A percentile compares a stretch with the other conserved stretches of the same genome.
Conservation (phyloP, 2,329 filamentous ascomycete species). For the Colletotrichum plurivorum region DNA sequence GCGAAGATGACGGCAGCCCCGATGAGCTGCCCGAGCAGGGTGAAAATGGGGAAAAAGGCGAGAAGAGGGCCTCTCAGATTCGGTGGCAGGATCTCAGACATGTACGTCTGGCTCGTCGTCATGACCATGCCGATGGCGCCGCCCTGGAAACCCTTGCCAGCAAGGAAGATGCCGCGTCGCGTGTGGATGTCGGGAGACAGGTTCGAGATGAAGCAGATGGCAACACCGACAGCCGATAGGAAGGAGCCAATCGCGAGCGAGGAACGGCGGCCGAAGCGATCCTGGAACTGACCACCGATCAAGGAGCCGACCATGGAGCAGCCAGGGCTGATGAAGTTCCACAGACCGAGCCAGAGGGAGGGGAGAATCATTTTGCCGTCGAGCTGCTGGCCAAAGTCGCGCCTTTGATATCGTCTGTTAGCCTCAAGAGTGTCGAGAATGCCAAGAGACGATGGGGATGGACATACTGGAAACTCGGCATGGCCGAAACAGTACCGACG, state of each 20-base stretch:
- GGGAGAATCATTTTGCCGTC: conserved; percentile 54
- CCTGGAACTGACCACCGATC: conserved; percentile 55
- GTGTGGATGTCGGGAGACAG: conserved; percentile 41
- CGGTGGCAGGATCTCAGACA: conserved; percentile 64
- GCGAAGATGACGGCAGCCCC: conserved; percentile 59
- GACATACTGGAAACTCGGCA: conserved; percentile 48
- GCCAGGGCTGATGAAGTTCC: conserved; percentile 56
- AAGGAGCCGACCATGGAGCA: conserved; percentile 55
- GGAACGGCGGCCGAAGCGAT: conserved; percentile 54
- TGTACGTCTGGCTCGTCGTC: conserved; percentile 60
- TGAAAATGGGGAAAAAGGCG: conserved; percentile 64
- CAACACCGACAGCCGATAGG: conserved; percentile 54
- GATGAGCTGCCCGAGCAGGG: conserved; percentile 62
- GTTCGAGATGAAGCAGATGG: conserved; percentile 47
- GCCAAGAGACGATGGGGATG: neutral
- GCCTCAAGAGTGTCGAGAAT: neutral
- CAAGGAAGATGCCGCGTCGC: conserved; percentile 57
- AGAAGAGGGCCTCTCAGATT: conserved; percentile 61
- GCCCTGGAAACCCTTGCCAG: conserved; percentile 62
- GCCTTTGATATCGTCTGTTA: conserved; percentile 34
- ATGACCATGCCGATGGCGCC: conserved; percentile 60
- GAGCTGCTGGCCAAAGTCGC: conserved; percentile 52
- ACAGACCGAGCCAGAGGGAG: conserved; percentile 60
- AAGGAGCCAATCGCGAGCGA: conserved; percentile 53
- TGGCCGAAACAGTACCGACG: conserved; percentile 49